phyloP scores from a whole-genome alignment of 805 yeast species.

The Wickerhamiella slavikovae region DNA sequence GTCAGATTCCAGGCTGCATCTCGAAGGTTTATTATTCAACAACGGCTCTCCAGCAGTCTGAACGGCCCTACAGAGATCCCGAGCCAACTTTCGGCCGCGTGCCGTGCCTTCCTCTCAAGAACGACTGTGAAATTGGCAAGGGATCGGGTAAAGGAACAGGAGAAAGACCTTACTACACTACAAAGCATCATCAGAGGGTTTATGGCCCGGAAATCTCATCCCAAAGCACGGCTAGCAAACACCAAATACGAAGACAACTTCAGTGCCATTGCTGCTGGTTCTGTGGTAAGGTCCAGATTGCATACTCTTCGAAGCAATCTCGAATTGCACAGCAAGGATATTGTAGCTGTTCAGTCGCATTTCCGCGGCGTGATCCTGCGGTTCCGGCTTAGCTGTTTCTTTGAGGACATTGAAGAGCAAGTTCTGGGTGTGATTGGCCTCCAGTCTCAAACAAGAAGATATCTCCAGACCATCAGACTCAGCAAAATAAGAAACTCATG shows the following conservation, averaged over 20 bases:
- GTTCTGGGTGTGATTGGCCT: constrained; percentile 12
- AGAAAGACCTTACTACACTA: not conserved
- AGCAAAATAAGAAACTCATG: constrained; percentile 26
- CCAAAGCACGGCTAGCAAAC: not conserved
- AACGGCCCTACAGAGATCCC: not conserved
- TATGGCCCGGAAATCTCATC: not conserved
- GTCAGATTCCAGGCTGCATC: not conserved
- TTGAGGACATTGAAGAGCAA: constrained; percentile 19
- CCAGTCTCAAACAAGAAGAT: constrained; percentile 19
- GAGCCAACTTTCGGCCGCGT: not conserved
- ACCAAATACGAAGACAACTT: too few species aligned
- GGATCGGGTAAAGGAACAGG: not conserved
- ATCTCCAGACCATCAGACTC: constrained; percentile 12
- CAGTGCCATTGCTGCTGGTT: constrained; percentile 24
- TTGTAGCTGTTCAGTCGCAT: constrained; percentile 17
- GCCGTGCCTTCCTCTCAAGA: not conserved
- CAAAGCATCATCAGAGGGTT: not conserved
- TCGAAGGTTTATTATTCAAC: too few species aligned
- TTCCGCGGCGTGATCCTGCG: constrained; percentile 20
- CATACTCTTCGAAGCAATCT: constrained; percentile 1
- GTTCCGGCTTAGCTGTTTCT: constrained; percentile 14
- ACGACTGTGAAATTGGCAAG: not conserved
- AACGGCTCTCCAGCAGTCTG: too few species aligned
- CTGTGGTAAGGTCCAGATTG: constrained; percentile 16
- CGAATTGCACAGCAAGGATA: constrained; percentile 2